Evolutionary conservation across 1,284 basidiomycete species (phyloP), one percentile per base, ranked within the genome.

Genomic region (Leccinum proliferum): DNA sequence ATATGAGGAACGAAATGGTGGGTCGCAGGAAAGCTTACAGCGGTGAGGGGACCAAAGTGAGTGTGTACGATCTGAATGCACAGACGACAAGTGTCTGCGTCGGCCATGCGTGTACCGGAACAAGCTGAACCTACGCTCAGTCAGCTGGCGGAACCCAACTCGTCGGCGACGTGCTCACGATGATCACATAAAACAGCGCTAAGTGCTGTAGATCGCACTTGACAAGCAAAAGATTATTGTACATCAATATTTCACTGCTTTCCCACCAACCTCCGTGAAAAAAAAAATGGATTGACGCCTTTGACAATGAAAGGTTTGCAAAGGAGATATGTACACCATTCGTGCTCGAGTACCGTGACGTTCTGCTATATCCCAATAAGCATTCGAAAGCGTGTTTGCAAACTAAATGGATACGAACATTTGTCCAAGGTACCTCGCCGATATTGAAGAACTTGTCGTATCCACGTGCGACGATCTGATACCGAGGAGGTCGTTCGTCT

Each of bases 31-130:
- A 52, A 21, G 25, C 35, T 69, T 70, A 93, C 91, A 62, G 89
- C 86, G 52, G 87, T 87, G 59, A 92, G 78, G 39, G 86, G 82
- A 4, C 93, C 93, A 73, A 95, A 94, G 66, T 93, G 89, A 29
- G 88, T 83, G 66, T 83, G 80, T 61, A 94, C 80, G 64, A 94
- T 87, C 73, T 92, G 86, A 65, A 82, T 77, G 76, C 92, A 94
- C 59, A 95, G 77, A 66, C 82, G 81, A 59, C 81, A 79, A 10
- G 87, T 89, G 69, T 91, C 84, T 62, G 80, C 80, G 70, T 92
- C 88, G 55, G 89, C 86, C 90, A 92, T 92, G n/a, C 50, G 60
- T 56, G 56, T 18, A 32, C 57, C 43, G 55, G 29, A 48, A 21
- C 15, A 58, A 58, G 63, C 10, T 48, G 0, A 18, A 18, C 5